Conservation (phyloP, 306 rosid species). For the Psophocarpus tetragonolobus region DNA sequence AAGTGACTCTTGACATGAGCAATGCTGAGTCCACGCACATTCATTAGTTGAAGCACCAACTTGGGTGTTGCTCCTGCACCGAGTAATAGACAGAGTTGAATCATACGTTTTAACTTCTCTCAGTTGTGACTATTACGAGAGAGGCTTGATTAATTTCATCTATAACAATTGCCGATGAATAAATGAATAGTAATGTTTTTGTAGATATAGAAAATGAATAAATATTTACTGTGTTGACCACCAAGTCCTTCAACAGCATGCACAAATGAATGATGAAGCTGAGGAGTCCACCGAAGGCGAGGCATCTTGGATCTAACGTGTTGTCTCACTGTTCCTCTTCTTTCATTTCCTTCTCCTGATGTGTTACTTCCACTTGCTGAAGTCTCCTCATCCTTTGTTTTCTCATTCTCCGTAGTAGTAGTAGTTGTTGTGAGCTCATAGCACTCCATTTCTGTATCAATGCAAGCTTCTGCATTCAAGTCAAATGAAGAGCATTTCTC, state of each 20-base stretch:
- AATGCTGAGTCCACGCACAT: constrained; percentile 87
- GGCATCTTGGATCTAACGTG: constrained; percentile 83
- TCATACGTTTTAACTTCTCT: background rate
- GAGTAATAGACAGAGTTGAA: background rate
- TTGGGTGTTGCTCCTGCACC: constrained; percentile 90
- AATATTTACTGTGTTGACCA: constrained; percentile 79
- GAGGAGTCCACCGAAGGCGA: constrained; percentile 89
- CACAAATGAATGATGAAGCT: constrained; percentile 79
- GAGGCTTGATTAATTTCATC: background rate
- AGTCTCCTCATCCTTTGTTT: constrained; percentile 24
- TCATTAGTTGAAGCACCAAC: constrained; percentile 84
- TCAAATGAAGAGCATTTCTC: constrained; percentile 48
- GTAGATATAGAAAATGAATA: background rate
- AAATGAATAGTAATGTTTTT: background rate
- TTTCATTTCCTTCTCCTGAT: constrained; percentile 36
- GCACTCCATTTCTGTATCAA: background rate
- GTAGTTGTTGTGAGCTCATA: background rate
- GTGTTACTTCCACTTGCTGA: constrained; percentile 22
- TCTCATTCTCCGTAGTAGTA: background rate
- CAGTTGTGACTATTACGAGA: background rate
- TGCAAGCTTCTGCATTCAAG: constrained; percentile 51
- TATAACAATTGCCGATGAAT: background rate
- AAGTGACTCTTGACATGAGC: constrained; percentile 95
- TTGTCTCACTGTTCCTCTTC: constrained; percentile 55
- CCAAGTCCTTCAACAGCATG: constrained; percentile 81